A percentile compares a stretch with the other conserved stretches of the same genome.
phyloP scores from a whole-genome alignment of 2,329 filamentous ascomycete species.

The Xylaria polymorpha region DNA sequence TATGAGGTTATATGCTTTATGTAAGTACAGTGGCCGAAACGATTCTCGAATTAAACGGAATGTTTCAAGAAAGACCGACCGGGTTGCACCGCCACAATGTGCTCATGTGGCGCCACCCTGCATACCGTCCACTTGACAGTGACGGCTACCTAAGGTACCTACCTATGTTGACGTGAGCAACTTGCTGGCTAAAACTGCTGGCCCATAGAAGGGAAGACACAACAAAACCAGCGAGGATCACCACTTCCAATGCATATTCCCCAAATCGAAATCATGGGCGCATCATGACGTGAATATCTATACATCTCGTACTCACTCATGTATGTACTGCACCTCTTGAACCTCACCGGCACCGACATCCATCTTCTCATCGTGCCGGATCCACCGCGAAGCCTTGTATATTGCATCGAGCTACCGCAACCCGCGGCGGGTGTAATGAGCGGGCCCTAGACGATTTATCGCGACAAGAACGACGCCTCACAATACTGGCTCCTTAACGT shows the following conservation, averaged over 20 bases:
- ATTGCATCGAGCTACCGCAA: not conserved
- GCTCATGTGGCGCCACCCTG: constrained; percentile 20
- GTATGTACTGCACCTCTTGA: constrained; percentile 3
- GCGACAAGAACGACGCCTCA: not conserved
- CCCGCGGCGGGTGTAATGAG: not conserved
- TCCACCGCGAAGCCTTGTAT: constrained; percentile 14
- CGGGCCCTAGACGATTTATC: not conserved
- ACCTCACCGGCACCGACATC: not conserved
- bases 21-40: not conserved
- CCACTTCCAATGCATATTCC: not conserved
- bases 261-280: not conserved
- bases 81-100: constrained; percentile 31
- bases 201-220: constrained; percentile 11
- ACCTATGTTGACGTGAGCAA: constrained; percentile 35
- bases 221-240: constrained; percentile 9
- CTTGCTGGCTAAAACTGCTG: constrained; percentile 38
- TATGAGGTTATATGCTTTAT: not conserved
- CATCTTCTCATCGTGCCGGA: not conserved
- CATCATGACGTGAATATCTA: constrained; percentile 4
- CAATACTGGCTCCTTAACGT: not conserved
- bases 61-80: not conserved
- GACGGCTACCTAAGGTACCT: constrained; percentile 3
- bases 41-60: not conserved
- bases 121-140: constrained; percentile 30
- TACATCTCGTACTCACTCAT: constrained; percentile 2